phyloP scores from a whole-genome alignment of 495 filamentous ascomycete species.

The Parathielavia hyrcaniae region DNA sequence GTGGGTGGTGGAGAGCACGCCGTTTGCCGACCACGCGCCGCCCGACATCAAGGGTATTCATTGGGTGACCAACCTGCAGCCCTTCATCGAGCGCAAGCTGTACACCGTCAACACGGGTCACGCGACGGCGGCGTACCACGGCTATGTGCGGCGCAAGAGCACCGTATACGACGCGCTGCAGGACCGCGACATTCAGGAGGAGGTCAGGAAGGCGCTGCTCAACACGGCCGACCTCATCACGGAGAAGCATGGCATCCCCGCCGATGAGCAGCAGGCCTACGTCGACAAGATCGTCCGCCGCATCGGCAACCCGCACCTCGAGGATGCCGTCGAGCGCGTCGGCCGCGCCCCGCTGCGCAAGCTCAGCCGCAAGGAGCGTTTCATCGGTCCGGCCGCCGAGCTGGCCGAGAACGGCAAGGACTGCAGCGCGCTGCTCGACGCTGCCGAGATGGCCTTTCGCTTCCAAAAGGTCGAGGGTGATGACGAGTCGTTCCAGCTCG shows the following conservation, averaged over 20 bases:
- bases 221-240: slow-evolving; percentile 83
- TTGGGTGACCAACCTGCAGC: slow-evolving; percentile 83
- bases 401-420: slow-evolving; percentile 71
- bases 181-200: slow-evolving; percentile 58
- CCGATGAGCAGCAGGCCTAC: slow-evolving; percentile 76
- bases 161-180: slow-evolving; percentile 80
- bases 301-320: slow-evolving; percentile 90
- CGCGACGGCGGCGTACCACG: slow-evolving; percentile 95
- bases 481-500: slow-evolving; percentile 75
- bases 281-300: slow-evolving; percentile 85
- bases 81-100: slow-evolving; percentile 98
- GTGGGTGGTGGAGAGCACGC: slow-evolving; percentile 87
- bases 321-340: slow-evolving; percentile 90
- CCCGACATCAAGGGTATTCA: slow-evolving; percentile 81
- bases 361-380: slow-evolving; percentile 84
- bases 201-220: slow-evolving; percentile 66
- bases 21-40: slow-evolving; percentile 51
- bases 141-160: slow-evolving; percentile 71
- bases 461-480: slow-evolving; percentile 90
- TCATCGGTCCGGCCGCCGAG: slow-evolving; percentile 84
- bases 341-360: slow-evolving; percentile 92
- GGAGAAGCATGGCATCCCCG: slow-evolving; percentile 72
- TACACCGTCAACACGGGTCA: slow-evolving; percentile 99
- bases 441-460: slow-evolving; percentile 77
- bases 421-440: slow-evolving; percentile 62